A percentile compares a stretch with the other conserved stretches of the same genome.
Evolutionary conservation across 345 rosid genomes (phyloP).

Genomic region (Eucalyptus cloeziana): DNA sequence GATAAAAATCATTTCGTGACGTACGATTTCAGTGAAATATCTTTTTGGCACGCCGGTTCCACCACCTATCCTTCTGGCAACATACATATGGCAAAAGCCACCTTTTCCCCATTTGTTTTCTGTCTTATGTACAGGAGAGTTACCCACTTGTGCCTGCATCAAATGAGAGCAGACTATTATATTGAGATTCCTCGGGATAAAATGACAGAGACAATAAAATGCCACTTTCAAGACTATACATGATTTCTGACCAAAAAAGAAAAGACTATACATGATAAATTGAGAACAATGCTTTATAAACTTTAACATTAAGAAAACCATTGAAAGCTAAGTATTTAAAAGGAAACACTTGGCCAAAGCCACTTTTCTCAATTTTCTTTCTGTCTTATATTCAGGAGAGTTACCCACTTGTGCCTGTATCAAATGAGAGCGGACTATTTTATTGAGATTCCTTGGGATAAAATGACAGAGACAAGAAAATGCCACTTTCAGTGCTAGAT

Average conservation of each 20-base stretch:
- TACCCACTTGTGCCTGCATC: slow-evolving; percentile 80
- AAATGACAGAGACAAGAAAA: not conserved
- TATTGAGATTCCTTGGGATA: not conserved
- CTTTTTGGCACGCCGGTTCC: slow-evolving; percentile 2
- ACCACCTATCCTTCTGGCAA: slow-evolving; percentile 62
- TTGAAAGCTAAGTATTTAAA: not conserved
- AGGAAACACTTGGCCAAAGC: slow-evolving; percentile 82
- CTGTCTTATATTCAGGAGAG: slow-evolving; percentile 63
- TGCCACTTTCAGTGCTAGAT: too few relatives aligned
- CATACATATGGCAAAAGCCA: slow-evolving; percentile 96
- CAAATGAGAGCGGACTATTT: not conserved
- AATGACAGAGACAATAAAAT: not conserved
- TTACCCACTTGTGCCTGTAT: slow-evolving; percentile 74
- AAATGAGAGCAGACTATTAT: not conserved
- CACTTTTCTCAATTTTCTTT: slow-evolving; percentile 88
- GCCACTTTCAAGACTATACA: not conserved
- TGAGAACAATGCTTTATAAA: not conserved
- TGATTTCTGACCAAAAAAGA: too few relatives aligned
- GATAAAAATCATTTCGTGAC: fast-evolving
- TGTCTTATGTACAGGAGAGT: slow-evolving; percentile 68
- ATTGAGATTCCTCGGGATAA: not conserved
- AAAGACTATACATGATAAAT: not conserved
- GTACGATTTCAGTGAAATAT: not conserved
- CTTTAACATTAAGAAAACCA: not conserved
- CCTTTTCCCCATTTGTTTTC: slow-evolving; percentile 95